Base-by-base conservation (phyloP, 768 basidiomycete genomes). In the Russula griseocarnosa region DNA sequence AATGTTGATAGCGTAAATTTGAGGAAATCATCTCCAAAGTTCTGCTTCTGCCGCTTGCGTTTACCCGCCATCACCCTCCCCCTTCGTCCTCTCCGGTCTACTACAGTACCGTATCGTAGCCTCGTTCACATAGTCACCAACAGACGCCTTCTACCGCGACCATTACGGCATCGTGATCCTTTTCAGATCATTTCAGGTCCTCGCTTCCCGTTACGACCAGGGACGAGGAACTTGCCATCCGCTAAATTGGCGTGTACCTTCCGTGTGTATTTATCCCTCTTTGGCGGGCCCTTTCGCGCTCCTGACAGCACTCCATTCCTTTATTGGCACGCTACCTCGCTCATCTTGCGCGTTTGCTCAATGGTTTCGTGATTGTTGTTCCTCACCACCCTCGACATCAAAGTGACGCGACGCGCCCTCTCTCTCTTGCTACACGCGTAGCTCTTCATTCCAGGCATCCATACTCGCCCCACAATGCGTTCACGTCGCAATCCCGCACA, bases 401-500 rank as follows among this genome's bases (percentile, higher is more conserved):
- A 62, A 50, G 13, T 50, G n/a, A 10, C 24, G 11, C 32, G 13
- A 36, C 64, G 49, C 54, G 47, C 13, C 2, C 47, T 50, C 53
- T 52, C 51, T 50, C 53, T 52, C 51, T 47, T 46, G 22, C 32
- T 26, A 20, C 30, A 22, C 62, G 36, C 62, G 26, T 60, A 24
- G 44, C 34, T 32, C 5, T 34, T n/a, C 20, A 16, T 26, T 18
- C 52, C 18, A 30, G 30, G 16, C 30, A 20, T n/a, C n/a, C 42
- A 32, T 60, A 30, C 36, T 16, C 28, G 6, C 46, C 9, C 34
- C 54, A 47, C 52, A 26, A 68, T 68, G 67, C 67, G 63, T 26
- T 55, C 67, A 3, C 67, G 67, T 55, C 67, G 67, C 16, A 66
- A 62, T 52, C 60, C 60, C 30, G 44, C 60, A 7, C 51, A 62